phyloP scores from a whole-genome alignment of 2,329 filamentous ascomycete genomes.

The Decorospora gaudefroyi region DNA sequence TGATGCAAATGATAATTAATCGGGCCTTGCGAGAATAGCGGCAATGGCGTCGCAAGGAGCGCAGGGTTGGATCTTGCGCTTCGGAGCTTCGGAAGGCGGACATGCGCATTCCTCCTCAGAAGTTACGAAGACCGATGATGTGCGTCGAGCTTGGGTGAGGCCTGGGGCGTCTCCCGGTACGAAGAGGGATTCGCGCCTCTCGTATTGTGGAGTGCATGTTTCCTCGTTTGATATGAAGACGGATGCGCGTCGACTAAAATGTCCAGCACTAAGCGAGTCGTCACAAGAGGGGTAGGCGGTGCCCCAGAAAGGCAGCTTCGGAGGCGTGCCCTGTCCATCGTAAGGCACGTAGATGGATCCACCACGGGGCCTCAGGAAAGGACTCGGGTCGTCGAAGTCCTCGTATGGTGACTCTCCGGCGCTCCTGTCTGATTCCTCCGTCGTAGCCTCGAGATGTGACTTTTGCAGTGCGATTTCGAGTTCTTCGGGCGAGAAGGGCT shows the following conservation, averaged over 20 bases:
- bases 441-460: conserved; percentile 45
- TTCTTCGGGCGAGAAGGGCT: conserved; percentile 53
- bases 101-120: conserved; percentile 22
- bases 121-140: conserved; percentile 23
- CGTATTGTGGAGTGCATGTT: conserved; percentile 21
- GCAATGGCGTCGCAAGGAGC: conserved; percentile 36
- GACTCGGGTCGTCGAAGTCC: conserved; percentile 27
- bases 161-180: conserved; percentile 14
- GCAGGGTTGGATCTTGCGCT: conserved; percentile 24
- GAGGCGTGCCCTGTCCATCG: conserved; percentile 29
- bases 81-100: conserved; percentile 18
- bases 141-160: conserved; percentile 18
- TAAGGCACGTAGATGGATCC: conserved; percentile 35
- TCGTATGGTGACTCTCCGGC: conserved; percentile 24
- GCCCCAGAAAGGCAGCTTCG: conserved; percentile 29
- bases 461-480: conserved; percentile 51
- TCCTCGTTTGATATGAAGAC: conserved; percentile 13
- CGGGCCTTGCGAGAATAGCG: conserved; percentile 30
- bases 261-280: conserved; percentile 11
- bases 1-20: conserved; percentile 12
- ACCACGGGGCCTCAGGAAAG: conserved; percentile 30
- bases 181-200: conserved; percentile 23
- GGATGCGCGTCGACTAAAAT: conserved; percentile 21
- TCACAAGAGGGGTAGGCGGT: conserved; percentile 22
- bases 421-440: conserved; percentile 38